These are phyloP conservation scores for Boeremia lycopersici DNA, from an alignment of 2,329 filamentous ascomycete species.

Conservation along the genomic window DNA sequence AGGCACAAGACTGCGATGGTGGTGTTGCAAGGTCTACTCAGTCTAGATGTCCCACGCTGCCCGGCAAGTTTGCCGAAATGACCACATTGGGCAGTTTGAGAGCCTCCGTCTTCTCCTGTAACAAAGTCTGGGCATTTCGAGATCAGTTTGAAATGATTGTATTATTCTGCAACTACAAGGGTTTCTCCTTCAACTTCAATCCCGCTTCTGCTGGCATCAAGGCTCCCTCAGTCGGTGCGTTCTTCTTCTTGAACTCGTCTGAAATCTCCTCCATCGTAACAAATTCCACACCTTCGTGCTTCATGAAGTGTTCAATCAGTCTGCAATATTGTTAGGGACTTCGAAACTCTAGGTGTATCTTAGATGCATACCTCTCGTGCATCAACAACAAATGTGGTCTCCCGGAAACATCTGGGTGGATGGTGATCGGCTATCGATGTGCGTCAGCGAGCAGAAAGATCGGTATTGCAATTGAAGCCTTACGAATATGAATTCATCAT, in stretches of 20 bases:
- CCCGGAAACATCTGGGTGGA: conserved; percentile 70
- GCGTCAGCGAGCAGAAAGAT: background rate
- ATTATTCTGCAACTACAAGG: background rate
- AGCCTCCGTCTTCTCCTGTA: background rate
- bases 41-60: no score
- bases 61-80: background rate
- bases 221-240: conserved; percentile 61
- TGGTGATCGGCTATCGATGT: conserved; percentile 64
- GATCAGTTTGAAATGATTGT: background rate
- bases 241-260: conserved; percentile 74
- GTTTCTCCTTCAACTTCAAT: conserved; percentile 54
- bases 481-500: conserved; percentile 74
- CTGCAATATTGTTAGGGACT: conserved; percentile 27
- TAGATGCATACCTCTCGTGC: conserved; percentile 65
- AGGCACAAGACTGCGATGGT: no score
- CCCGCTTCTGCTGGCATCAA: conserved; percentile 64
- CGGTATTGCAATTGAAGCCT: conserved; percentile 52
- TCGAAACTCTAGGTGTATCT: background rate
- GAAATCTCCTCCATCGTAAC: conserved; percentile 73
- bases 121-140: background rate
- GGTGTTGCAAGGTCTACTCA: no score
- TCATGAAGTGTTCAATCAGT: conserved; percentile 72
- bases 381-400: conserved; percentile 73
- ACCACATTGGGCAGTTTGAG: background rate
- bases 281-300: conserved; percentile 67